Percentiles rank a stretch among this genome's conserved stretches.
Conservation (phyloP, 768 basidiomycete species). For the Lactarius hengduanensis region DNA sequence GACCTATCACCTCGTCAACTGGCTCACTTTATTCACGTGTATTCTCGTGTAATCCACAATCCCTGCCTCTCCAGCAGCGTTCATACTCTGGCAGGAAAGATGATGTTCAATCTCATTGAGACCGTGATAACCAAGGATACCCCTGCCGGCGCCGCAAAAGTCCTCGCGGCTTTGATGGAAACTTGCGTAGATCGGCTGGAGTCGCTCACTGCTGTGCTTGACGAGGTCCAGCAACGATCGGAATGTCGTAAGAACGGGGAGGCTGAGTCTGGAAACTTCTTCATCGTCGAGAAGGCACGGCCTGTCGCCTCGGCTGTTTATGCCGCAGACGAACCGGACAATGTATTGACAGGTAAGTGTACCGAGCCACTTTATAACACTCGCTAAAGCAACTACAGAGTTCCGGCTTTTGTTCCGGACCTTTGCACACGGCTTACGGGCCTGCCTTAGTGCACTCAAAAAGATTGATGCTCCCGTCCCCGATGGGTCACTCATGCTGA, state of each 20-base stretch:
- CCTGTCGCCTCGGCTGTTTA: slow-evolving; percentile 78
- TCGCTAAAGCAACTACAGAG: slow-evolving; percentile 48
- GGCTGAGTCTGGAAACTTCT: slow-evolving; percentile 48
- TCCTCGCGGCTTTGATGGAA: slow-evolving; percentile 77
- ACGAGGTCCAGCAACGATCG: slow-evolving; percentile 50
- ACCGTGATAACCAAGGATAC: slow-evolving; percentile 75
- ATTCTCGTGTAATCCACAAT: slow-evolving; percentile 88
- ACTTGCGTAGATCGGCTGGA: slow-evolving; percentile 83
- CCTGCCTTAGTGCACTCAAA: slow-evolving; percentile 70
- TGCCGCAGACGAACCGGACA: slow-evolving; percentile 79
- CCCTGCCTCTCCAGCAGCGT: slow-evolving; percentile 74
- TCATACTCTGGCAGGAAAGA: slow-evolving; percentile 89
- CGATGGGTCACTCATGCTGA: slow-evolving; percentile 83
- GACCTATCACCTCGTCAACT: slow-evolving; percentile 80
- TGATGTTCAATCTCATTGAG: slow-evolving; percentile 88
- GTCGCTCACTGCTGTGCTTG: slow-evolving; percentile 65
- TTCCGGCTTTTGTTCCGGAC: slow-evolving; percentile 84
- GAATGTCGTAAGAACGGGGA: slow-evolving; percentile 46
- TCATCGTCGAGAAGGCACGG: slow-evolving; percentile 79
- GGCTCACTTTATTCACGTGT: slow-evolving; percentile 74
- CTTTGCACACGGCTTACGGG: slow-evolving; percentile 84
- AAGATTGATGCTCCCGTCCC: slow-evolving; percentile 76
- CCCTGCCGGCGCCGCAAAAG: slow-evolving; percentile 59
- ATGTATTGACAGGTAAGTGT: slow-evolving; percentile 69
- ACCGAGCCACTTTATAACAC: slow-evolving; percentile 11